Evolutionary conservation across 768 basidiomycete genomes (phyloP).

Genomic region (Podaxis carcinomalis): DNA sequence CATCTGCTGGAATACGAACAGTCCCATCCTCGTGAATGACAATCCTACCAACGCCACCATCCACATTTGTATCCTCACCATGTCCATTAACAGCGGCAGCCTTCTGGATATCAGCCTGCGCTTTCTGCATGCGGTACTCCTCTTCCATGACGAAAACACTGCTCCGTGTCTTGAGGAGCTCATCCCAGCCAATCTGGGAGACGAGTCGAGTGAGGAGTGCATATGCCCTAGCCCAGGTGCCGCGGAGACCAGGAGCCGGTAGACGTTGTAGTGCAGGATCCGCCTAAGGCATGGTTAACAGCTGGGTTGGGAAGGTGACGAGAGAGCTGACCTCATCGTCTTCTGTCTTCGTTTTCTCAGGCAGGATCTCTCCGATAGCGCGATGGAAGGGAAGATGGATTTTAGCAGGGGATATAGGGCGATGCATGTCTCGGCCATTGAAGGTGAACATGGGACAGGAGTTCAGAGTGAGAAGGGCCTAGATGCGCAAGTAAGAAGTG

Average conservation of each 20-base stretch:
- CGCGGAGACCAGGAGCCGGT: constrained; percentile 89
- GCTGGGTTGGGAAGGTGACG: neutral
- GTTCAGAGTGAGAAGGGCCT: constrained; percentile 88
- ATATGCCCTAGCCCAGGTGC: constrained; percentile 96
- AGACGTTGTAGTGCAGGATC: constrained; percentile 93
- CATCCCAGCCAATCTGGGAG: constrained; percentile 97
- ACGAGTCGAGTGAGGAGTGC: constrained; percentile 87
- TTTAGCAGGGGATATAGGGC: constrained; percentile 72
- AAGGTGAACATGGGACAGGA: constrained; percentile 99
- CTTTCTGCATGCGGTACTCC: constrained; percentile 97
- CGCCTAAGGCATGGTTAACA: constrained; percentile 44
- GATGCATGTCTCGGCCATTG: constrained; percentile 92
- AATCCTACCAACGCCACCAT: constrained; percentile 28
- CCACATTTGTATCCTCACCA: constrained; percentile 18
- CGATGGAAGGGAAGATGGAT: constrained; percentile 85
- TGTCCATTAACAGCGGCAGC: constrained; percentile 22
- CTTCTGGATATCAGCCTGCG: constrained; percentile 60
- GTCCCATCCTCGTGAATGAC: constrained; percentile 68
- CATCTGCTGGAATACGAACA: constrained; percentile 31
- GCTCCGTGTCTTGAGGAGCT: constrained; percentile 91
- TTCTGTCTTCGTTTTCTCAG: constrained; percentile 74
- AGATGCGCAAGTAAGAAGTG: neutral
- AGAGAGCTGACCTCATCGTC: constrained; percentile 66
- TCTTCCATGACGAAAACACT: constrained; percentile 99
- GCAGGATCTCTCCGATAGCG: constrained; percentile 86